phyloP scores from a whole-genome alignment of 2,329 filamentous ascomycete species.

The Cladosporium sp. region DNA sequence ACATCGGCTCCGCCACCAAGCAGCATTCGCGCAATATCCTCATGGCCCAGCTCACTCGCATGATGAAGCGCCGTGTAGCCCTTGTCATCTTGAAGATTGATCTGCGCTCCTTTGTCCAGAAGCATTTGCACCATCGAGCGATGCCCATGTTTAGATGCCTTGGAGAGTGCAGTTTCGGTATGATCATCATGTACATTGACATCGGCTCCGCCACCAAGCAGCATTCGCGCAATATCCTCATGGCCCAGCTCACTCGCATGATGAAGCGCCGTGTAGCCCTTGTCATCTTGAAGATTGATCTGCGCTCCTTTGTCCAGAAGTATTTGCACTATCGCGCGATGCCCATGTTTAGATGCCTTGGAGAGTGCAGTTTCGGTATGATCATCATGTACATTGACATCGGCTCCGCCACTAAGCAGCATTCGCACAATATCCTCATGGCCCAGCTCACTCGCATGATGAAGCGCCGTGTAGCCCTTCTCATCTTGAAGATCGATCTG shows the following conservation, averaged over 20 bases:
- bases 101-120: conserved; percentile 18
- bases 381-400: conserved; percentile 20
- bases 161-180: conserved; percentile 16
- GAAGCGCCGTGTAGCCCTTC: not conserved
- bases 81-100: not conserved
- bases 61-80: not conserved
- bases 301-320: conserved; percentile 21
- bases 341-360: conserved; percentile 4
- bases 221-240: conserved; percentile 17
- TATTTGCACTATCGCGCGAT: conserved; percentile 8
- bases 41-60: no score
- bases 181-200: conserved; percentile 18
- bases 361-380: conserved; percentile 16
- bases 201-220: conserved; percentile 23
- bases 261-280: conserved; percentile 1
- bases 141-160: conserved; percentile 5
- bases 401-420: conserved; percentile 22
- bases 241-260: conserved; percentile 9
- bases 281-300: not conserved
- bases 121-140: conserved; percentile 15
- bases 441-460: conserved; percentile 4
- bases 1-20: conserved; percentile 24
- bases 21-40: no score
- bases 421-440: conserved; percentile 17
- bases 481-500: conserved; percentile 8